Evolutionary conservation across 176 grass and related monocot species (phyloP), one percentile per base, ranked within the genome.

Genomic region (Paspalum vaginatum): DNA sequence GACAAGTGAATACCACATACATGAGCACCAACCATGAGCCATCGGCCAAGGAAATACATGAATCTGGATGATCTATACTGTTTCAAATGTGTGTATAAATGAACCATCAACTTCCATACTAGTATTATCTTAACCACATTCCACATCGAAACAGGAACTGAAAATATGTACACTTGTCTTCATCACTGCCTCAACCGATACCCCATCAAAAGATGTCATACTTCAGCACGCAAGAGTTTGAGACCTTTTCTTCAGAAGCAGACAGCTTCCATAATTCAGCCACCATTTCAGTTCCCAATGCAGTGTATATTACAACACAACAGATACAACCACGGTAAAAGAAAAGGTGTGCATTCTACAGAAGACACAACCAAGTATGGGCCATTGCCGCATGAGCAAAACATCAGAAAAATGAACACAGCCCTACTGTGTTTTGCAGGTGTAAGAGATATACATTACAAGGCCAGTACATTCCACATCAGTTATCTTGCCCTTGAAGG

Each of bases 391-490:
- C 65, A 65, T 6, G 42, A 72, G 72, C 50, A 67, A 78, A 85
- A 27, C 59, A 86, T 60, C 66, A 89, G 78, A 70, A 68, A 61
- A 82, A 59, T 52, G 42, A 86, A 85, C 51, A 73, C 59, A 66
- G n/a, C 64, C 73, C 88, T 61, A 89, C 24, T 78, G 67, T 73
- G 57, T 61, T 72, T 78, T 47, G n/a, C 41, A 26, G 64, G 64
- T 78, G 86, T 79, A 60, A 73, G 85, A 83, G 70, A 85, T 80
- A 45, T 85, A 88, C 61, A 80, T 86, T 78, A 82, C 73, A 78
- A 38, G 27, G 73, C 39, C 65, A 61, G 51, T 73, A 78, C 41
- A 44, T 76, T 61, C 63, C 55, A 45, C 60, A 83, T 93, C 83
- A 97, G 50, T 87, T 97, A 14, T 81, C 84, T 66, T 58, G 38